phyloP scores from a whole-genome alignment of 2,329 filamentous ascomycete genomes.

The Fusarium miscanthi region DNA sequence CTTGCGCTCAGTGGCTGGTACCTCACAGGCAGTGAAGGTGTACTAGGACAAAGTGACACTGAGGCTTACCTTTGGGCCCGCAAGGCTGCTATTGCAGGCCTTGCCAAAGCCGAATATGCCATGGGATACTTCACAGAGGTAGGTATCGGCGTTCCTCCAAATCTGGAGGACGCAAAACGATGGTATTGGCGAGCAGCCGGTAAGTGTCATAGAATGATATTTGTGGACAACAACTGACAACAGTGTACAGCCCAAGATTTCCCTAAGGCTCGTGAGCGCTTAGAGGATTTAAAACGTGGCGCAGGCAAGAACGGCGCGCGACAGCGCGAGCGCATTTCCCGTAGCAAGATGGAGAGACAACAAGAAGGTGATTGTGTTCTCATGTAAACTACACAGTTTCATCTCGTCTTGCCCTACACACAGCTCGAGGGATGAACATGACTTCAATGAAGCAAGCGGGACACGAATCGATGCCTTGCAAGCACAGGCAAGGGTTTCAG shows the following conservation, averaged over 20 bases:
- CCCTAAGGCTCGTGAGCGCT: constrained; percentile 88
- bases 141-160: constrained; percentile 87
- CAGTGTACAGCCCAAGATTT: constrained; percentile 82
- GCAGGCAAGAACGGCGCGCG: constrained; percentile 77
- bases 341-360: constrained; percentile 83
- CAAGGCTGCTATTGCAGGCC: constrained; percentile 87
- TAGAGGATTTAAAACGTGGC: constrained; percentile 86
- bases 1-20: constrained; percentile 92
- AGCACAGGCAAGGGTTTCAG: neutral
- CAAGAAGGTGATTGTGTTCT: constrained; percentile 89
- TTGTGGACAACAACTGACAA: constrained; percentile 43
- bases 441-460: neutral
- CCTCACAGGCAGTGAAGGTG: constrained; percentile 87
- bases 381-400: constrained; percentile 68
- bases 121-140: constrained; percentile 98
- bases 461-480: neutral
- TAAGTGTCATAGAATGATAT: constrained; percentile 63
- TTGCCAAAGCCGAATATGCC: constrained; percentile 95
- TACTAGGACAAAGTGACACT: constrained; percentile 90
- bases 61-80: constrained; percentile 98
- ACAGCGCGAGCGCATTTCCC: constrained; percentile 80
- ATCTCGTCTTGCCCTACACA: neutral
- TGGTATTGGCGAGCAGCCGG: constrained; percentile 99
- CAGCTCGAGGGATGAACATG: neutral
- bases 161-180: constrained; percentile 93